Evolutionary conservation across 2,329 filamentous ascomycete genomes (phyloP), one percentile per base, ranked within the genome.

Genomic region (Aspergillus terreus): DNA sequence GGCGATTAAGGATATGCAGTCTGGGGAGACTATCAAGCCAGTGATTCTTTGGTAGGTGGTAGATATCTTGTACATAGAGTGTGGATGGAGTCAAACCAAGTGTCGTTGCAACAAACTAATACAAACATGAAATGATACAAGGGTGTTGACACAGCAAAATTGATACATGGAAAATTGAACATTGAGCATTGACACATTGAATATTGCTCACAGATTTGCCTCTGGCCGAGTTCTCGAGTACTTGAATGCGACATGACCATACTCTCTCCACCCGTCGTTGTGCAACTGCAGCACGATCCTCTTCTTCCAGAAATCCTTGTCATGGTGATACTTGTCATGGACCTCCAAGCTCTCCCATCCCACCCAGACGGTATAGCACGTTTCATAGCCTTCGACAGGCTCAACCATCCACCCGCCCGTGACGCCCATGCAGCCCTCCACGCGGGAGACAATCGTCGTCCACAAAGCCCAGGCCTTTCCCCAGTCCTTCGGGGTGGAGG

Each of bases 241-340:
- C 25, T 7, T 38, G 58, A 71, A 71, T 41, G 58, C 55, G 40
- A 69, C 53, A 60, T 71, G 68, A 2, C 66, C 65, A 57, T 71
- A 71, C 54, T 71, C 61, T 9, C 57, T 56, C 50, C 59, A 70
- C 23, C 65, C 64, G 15, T 59, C 46, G 46, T 68, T 61, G 35
- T 67, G 63, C 49, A 63, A 49, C 19, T 49, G 50, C 44, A 69
- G 53, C 15, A 71, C 63, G 7, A 67, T 51, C 27, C 56, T 52
- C 40, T 63, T 60, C 23, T 61, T 57, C 12, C 36, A 50, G 47
- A 71, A 72, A 44, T 71, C 62, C 47, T 64, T 57, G 3, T 64
- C 70, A 46, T 64, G 57, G 49, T 72, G 69, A 52, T 72, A 72
- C 15, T 54, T 59, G 36, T 71, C 63, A 51, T 72, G 68, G 21